These are phyloP conservation scores for Pyronema domesticum DNA, from an alignment of 495 filamentous ascomycete species.

Conservation along the genomic window DNA sequence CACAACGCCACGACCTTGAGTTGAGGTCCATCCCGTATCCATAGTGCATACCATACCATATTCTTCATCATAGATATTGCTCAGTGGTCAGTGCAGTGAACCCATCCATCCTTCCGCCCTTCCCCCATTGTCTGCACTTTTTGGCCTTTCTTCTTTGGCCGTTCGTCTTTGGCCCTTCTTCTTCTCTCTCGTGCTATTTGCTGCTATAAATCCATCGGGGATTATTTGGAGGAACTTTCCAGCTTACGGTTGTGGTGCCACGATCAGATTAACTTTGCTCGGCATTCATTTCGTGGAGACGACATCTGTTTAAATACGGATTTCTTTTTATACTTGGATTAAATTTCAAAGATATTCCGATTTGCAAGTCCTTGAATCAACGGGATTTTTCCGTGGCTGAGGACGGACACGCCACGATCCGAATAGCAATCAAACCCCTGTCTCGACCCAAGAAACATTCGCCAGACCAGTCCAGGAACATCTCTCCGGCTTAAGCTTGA, in stretches of 20 bases:
- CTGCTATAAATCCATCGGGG: no score
- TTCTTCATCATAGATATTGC: background rate
- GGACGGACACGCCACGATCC: conserved; percentile 3
- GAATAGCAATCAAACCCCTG: conserved; percentile 4
- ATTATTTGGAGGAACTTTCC: background rate
- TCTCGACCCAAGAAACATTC: background rate
- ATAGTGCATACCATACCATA: background rate
- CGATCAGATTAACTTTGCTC: background rate
- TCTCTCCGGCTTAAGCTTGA: background rate
- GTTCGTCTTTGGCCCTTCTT: no score
- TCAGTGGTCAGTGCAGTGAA: background rate
- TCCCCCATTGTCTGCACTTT: background rate
- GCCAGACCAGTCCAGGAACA: background rate
- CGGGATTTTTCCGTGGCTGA: conserved; percentile 1
- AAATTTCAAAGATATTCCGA: no score
- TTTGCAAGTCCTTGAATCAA: no score
- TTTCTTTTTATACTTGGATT: no score
- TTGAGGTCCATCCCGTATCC: no score
- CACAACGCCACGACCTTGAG: no score
- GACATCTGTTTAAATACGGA: no score
- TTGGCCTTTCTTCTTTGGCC: no score
- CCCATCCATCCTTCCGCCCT: background rate
- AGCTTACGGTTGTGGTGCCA: background rate
- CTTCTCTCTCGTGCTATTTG: no score
- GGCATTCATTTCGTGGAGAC: background rate